Evolutionary conservation across 768 basidiomycete genomes (phyloP).

Genomic region (Paxillus involutus): DNA sequence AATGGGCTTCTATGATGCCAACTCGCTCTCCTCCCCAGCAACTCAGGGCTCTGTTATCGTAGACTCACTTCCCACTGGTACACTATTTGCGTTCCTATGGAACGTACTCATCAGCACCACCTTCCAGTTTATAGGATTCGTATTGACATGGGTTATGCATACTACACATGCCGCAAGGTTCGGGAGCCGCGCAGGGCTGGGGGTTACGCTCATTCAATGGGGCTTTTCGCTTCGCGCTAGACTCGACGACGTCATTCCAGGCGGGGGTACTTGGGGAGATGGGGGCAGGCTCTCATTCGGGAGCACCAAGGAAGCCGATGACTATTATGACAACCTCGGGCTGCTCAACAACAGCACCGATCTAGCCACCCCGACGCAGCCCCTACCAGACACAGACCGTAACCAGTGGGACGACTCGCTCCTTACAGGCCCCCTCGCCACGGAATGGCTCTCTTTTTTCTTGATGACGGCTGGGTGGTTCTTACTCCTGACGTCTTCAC

Average conservation of each 20-base stretch:
- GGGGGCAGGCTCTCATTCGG: slow-evolving; percentile 38
- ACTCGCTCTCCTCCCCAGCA: slow-evolving; percentile 42
- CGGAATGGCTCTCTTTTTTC: slow-evolving; percentile 94
- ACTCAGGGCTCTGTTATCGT: slow-evolving; percentile 77
- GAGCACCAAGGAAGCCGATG: slow-evolving; percentile 46
- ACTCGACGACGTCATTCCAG: slow-evolving; percentile 40
- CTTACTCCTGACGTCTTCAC: slow-evolving; percentile 84
- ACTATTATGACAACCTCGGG: slow-evolving; percentile 36
- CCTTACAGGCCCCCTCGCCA: slow-evolving; percentile 64
- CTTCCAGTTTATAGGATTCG: slow-evolving; percentile 96
- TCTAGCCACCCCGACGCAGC: slow-evolving; percentile 14
- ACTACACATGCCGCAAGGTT: slow-evolving; percentile 91
- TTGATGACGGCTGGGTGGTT: slow-evolving; percentile 93
- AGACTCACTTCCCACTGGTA: slow-evolving; percentile 82
- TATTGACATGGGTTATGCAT: slow-evolving; percentile 91
- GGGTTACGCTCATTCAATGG: slow-evolving; percentile 96
- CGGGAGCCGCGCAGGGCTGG: slow-evolving; percentile 91
- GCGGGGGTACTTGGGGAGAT: slow-evolving; percentile 30
- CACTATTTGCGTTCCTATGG: slow-evolving; percentile 87
- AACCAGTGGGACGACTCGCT: slow-evolving; percentile 39
- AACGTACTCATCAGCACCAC: slow-evolving; percentile 90
- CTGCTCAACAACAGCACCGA: slow-evolving; percentile 25
- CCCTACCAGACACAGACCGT: slow-evolving; percentile 6
- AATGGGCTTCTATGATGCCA: slow-evolving; percentile 27
- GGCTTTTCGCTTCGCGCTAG: slow-evolving; percentile 75